Evolutionary conservation across 371 early-diverging fungal species (phyloP).

Genomic region (Neoconidiobolus thromboides): DNA sequence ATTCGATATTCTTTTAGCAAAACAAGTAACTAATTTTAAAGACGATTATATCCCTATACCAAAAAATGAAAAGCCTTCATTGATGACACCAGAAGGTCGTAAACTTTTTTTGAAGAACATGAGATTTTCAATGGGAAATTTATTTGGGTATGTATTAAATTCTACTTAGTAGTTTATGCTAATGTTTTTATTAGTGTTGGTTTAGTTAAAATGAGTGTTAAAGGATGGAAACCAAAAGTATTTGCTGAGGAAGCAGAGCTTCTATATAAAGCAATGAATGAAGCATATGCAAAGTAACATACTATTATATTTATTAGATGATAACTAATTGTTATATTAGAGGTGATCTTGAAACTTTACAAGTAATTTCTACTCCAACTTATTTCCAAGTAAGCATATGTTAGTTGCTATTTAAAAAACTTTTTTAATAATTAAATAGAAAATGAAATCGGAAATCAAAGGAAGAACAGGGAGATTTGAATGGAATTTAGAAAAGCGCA

Average conservation of each 20-base stretch:
- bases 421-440: slow-evolving; percentile 13
- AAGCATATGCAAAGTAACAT: slow-evolving; percentile 7
- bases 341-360: slow-evolving; percentile 3
- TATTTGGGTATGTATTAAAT: background rate
- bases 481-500: slow-evolving; percentile 38
- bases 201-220: slow-evolving; percentile 2
- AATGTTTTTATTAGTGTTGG: slow-evolving; percentile 5
- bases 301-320: background rate
- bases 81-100: slow-evolving; percentile 1
- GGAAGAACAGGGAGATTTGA: slow-evolving; percentile 33
- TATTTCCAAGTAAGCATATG: background rate
- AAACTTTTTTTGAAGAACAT: background rate
- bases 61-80: background rate
- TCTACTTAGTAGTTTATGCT: background rate
- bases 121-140: background rate
- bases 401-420: background rate
- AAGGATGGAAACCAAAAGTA: slow-evolving; percentile 7
- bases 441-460: slow-evolving; percentile 42
- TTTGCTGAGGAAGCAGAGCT: slow-evolving; percentile 8
- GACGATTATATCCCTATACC: slow-evolving; percentile 3
- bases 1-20: too few relatives aligned
- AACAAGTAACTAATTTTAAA: too few relatives aligned
- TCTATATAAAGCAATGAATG: slow-evolving; percentile 6
- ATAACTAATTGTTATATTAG: background rate
- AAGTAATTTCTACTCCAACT: background rate